Conservation (phyloP, 2,329 filamentous ascomycete genomes). For the Albophoma yamanashiensis region DNA sequence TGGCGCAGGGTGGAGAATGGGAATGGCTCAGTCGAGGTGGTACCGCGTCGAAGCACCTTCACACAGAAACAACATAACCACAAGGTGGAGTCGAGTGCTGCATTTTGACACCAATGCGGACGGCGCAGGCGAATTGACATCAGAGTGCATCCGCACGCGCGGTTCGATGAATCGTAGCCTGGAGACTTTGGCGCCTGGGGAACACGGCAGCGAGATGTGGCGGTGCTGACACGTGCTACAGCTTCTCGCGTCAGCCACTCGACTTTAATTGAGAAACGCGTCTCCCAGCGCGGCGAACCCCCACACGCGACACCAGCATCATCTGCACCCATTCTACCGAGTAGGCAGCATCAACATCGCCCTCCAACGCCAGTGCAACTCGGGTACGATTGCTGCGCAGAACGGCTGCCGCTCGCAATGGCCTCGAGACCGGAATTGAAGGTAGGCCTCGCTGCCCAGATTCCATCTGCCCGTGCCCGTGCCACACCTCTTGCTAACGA, state of each 20-base stretch:
- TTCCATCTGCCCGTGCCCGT: neutral
- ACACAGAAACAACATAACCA: neutral
- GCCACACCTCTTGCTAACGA: neutral
- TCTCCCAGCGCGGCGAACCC: constrained; percentile 4
- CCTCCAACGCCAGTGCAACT: neutral
- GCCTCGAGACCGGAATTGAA: constrained; percentile 63
- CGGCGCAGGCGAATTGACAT: neutral
- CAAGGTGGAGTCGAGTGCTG: neutral
- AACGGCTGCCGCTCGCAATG: constrained; percentile 35
- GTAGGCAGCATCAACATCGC: neutral
- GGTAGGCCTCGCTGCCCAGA: constrained; percentile 27
- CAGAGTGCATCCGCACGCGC: neutral
- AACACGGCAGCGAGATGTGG: neutral
- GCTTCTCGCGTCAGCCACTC: neutral
- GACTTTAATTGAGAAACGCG: constrained; percentile 13
- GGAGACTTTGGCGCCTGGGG: neutral
- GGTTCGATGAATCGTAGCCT: neutral
- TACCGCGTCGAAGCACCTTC: neutral
- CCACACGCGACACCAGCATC: constrained; percentile 3
- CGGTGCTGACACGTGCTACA: constrained; percentile 3
- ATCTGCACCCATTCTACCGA: neutral
- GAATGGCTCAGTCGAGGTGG: neutral
- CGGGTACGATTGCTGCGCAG: neutral
- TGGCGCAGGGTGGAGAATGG: neutral
- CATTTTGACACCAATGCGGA: neutral